Base-by-base conservation (phyloP, 1,139 yeast genomes). In the Sugiyamaella castrensis region DNA sequence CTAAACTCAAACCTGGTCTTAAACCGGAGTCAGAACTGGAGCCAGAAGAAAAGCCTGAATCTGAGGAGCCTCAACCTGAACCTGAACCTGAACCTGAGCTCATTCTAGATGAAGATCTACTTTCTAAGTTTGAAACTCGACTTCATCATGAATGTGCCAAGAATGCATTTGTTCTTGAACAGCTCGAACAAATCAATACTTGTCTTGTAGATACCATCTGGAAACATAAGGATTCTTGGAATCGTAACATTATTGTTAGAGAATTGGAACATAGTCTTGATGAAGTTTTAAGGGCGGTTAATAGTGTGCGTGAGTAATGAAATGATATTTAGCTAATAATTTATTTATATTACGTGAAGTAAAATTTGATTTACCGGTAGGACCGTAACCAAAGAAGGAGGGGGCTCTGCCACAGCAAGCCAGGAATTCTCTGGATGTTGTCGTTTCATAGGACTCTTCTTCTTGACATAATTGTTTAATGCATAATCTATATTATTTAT, bases 141-240 rank as follows among this genome's bases (percentile, higher is more conserved):
- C 63, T 83, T 7, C 65, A 74, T 9, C 47, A 49, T 0, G 57
- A 57, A 16, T 52, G 55, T 40, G n/a, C 44, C 2, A 79, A 95
- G 0, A 72, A 69, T 11, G 73, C 72, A 16, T 74, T 73, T 54
- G 77, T 81, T 2, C 74, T 92, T n/a, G 95, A 87, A 51, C 72
- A 76, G 52, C 71, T 92, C 35, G 97, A 92, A 67, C 79, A 79
- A 43, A 67, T 84, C 11, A 84, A 84, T 72, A 82, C 98, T 4
- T 73, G 76, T 41, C 65, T 89, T 43, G 80, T 87, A 72, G 92
- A 86, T 46, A 72, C 82, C 11, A 75, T 87, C 2, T 92, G 97
- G 96, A 69, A 72, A 9, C 79, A 80, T 55, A 74, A 95, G 47
- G 68, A 73, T 44, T 65, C 69, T 6, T 83, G 95, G 87, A 80